Percentiles rank a stretch among this genome's conserved stretches.
These are phyloP conservation scores for Aspergillus haitiensis DNA, from an alignment of 495 filamentous ascomycete species.

Conservation along the genomic window DNA sequence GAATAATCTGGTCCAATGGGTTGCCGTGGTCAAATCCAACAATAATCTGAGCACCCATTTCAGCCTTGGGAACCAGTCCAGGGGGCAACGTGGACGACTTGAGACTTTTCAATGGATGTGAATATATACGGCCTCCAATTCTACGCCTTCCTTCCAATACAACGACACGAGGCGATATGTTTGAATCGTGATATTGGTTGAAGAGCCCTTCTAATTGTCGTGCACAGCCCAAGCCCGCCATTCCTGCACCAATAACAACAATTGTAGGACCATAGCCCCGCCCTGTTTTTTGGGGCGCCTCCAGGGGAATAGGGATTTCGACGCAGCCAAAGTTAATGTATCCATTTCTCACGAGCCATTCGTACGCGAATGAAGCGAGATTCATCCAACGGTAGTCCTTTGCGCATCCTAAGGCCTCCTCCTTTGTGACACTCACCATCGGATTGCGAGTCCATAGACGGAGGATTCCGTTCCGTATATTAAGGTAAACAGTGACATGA, in stretches of 20 bases:
- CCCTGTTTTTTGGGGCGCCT: conserved; percentile 44
- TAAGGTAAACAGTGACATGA: conserved; percentile 94
- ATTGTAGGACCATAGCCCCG: conserved; percentile 61
- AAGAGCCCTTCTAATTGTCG: conserved; percentile 86
- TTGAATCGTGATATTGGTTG: conserved; percentile 67
- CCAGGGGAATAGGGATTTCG: conserved; percentile 53
- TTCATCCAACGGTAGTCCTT: conserved; percentile 90
- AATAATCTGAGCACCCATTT: conserved; percentile 96
- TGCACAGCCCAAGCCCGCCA: conserved; percentile 89
- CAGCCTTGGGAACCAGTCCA: conserved; percentile 71
- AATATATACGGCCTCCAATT: conserved; percentile 94
- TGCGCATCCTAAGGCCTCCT: conserved; percentile 91
- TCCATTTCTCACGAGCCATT: conserved; percentile 86
- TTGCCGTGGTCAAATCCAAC: conserved; percentile 96
- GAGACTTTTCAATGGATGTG: conserved; percentile 73
- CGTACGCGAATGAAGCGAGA: conserved; percentile 82
- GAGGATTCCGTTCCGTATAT: conserved; percentile 93
- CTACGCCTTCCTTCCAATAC: conserved; percentile 84
- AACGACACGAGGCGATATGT: conserved; percentile 69
- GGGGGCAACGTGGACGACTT: conserved; percentile 44
- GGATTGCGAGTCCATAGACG: conserved; percentile 90
- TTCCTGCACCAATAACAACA: conserved; percentile 89
- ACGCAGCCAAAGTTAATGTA: conserved; percentile 98
- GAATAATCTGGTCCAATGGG: conserved; percentile 83
- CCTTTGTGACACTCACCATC: conserved; percentile 76